A percentile compares a stretch with the other conserved stretches of the same genome.
phyloP scores from a whole-genome alignment of 441 rosid species.

The Erodium trifolium region DNA sequence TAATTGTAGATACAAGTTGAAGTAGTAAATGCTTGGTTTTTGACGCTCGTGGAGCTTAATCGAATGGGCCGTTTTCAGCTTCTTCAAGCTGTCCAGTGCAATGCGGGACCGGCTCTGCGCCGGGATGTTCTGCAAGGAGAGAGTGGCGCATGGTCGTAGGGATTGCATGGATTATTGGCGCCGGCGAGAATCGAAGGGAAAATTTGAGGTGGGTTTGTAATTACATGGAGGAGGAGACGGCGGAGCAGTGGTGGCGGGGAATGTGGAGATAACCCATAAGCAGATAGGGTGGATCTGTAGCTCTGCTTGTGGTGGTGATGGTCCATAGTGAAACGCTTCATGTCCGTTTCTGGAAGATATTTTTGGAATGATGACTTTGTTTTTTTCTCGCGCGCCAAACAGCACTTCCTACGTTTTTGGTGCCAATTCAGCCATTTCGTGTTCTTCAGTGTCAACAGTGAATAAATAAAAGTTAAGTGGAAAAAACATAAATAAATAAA shows the following conservation, averaged over 20 bases:
- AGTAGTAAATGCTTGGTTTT: constrained; percentile 12
- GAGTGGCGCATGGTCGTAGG: constrained; percentile 16
- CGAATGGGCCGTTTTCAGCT: constrained; percentile 9
- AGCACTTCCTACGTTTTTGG: not conserved
- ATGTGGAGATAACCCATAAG: constrained; percentile 1
- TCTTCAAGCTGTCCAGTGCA: not conserved
- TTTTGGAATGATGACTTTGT: not conserved
- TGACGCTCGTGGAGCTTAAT: not conserved
- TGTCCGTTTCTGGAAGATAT: constrained; percentile 1
- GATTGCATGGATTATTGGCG: constrained; percentile 16
- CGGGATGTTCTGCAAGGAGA: constrained; percentile 1
- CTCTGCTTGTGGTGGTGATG: not conserved
- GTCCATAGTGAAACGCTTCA: not conserved
- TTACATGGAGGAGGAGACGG: constrained; percentile 5
- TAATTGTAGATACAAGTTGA: constrained; percentile 20
- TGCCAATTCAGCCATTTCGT: not conserved
- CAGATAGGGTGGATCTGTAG: not conserved
- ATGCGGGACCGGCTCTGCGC: constrained; percentile 10
- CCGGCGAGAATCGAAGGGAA: constrained; percentile 6
- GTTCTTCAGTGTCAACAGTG: not conserved
- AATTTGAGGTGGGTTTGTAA: not conserved
- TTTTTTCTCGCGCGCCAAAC: constrained; percentile 2
- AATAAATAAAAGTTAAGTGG: not conserved
- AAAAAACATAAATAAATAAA: too few relatives aligned
- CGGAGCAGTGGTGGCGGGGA: constrained; percentile 2